These are phyloP conservation scores for Rhododendron kiyosumense DNA, from an alignment of 148 eudicot species.

Conservation along the genomic window DNA sequence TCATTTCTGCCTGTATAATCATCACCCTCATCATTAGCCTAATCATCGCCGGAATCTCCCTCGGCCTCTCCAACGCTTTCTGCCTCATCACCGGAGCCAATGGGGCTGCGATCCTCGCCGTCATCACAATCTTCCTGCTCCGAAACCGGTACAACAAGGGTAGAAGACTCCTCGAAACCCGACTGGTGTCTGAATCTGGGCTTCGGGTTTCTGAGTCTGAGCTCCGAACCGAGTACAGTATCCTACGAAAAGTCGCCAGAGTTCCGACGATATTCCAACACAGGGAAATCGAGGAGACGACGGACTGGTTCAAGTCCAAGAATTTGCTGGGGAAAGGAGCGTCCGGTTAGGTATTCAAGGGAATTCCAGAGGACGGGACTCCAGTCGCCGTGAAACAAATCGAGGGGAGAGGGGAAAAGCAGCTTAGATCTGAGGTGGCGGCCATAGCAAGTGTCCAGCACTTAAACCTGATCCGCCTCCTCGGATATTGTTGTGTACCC, in stretches of 20 bases:
- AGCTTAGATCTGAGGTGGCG: conserved; percentile 67
- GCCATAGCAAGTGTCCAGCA: conserved; percentile 77
- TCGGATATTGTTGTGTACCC: conserved; percentile 56
- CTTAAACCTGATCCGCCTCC: conserved; percentile 52
- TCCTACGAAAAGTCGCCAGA: conserved; percentile 71
- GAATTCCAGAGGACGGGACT: conserved; percentile 57
- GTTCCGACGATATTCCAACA: conserved; percentile 55
- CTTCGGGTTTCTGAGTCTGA: no score
- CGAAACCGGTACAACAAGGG: conserved; percentile 21
- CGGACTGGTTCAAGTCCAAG: conserved; percentile 44
- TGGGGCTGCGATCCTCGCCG: conserved; percentile 32
- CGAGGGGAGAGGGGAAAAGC: conserved; percentile 46
- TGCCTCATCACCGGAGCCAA: conserved; percentile 39
- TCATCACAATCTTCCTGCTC: conserved; percentile 31
- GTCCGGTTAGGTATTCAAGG: conserved; percentile 67
- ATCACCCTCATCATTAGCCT: conserved; percentile 27
- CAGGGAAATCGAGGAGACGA: conserved; percentile 70
- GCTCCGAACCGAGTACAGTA: conserved; percentile 50
- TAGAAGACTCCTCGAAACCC: conserved; percentile 10
- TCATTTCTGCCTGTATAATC: conserved; percentile 32
- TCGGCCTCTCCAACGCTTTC: conserved; percentile 41
- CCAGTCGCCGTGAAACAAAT: conserved; percentile 72
- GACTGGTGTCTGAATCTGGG: conserved; percentile 18
- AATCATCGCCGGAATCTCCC: conserved; percentile 38
- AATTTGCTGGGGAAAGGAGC: conserved; percentile 55